phyloP scores from a whole-genome alignment of 2,329 filamentous ascomycete species.

The Epichloe uncinata region DNA sequence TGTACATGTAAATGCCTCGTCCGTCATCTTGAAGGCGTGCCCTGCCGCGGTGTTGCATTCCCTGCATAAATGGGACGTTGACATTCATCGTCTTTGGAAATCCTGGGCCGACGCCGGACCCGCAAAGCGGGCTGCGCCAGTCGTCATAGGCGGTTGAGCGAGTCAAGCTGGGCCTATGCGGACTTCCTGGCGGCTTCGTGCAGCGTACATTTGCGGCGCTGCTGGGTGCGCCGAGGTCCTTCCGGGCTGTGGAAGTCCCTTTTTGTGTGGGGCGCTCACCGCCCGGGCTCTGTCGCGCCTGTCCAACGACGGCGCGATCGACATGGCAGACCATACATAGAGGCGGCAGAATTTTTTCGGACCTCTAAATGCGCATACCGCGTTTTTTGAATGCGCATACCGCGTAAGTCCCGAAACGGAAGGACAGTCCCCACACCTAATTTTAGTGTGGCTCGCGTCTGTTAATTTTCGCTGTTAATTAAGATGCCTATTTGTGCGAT shows the following conservation, averaged over 20 bases:
- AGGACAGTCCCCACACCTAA: no score
- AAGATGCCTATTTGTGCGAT: no score
- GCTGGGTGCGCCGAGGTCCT: not conserved
- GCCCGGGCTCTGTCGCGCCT: not conserved
- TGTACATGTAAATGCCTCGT: constrained; percentile 10
- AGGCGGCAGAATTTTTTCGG: constrained; percentile 7
- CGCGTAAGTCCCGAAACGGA: no score
- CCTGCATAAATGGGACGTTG: not conserved
- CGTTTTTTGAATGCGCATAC: no score
- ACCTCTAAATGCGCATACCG: not conserved
- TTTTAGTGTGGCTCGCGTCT: no score
- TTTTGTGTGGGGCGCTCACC: constrained; percentile 2
- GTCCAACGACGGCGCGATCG: not conserved
- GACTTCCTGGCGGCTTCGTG: not conserved
- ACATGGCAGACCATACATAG: not conserved
- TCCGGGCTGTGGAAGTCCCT: not conserved
- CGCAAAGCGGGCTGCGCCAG: constrained; percentile 1
- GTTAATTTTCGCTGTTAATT: no score
- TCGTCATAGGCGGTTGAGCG: constrained; percentile 1
- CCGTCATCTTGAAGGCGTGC: constrained; percentile 7
- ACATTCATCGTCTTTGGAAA: constrained; percentile 2
- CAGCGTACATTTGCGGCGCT: not conserved
- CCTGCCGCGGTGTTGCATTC: constrained; percentile 4
- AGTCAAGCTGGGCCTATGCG: no score
- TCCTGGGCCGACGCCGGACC: constrained; percentile 4